Evolutionary conservation across 345 rosid species (phyloP).

Genomic region (Abelmoschus esculentus): DNA sequence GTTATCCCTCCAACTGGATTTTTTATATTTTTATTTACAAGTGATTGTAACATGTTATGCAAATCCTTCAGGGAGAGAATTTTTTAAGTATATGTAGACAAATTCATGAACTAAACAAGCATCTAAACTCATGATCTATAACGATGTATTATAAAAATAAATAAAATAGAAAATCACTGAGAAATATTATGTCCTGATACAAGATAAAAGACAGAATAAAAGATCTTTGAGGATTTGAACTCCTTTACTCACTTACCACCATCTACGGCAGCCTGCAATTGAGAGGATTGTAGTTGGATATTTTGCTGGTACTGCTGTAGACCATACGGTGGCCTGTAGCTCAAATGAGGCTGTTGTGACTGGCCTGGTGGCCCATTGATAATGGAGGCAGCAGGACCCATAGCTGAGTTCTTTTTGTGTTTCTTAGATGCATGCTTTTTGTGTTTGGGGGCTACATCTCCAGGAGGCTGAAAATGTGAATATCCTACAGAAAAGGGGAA

Average conservation of each 20-base stretch:
- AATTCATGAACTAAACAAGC: neutral
- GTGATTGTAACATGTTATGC: neutral
- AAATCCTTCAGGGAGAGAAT: neutral
- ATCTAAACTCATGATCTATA: neutral
- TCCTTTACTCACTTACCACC: neutral
- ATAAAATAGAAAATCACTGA: neutral
- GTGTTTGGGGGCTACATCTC: neutral
- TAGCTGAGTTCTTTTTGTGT: constrained; percentile 7
- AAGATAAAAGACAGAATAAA: neutral
- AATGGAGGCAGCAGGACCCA: neutral
- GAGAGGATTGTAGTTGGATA: constrained; percentile 4
- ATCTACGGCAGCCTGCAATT: constrained; percentile 13
- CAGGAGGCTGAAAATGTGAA: constrained; percentile 7
- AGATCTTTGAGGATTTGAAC: neutral
- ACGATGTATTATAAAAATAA: neutral
- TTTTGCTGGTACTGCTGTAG: constrained; percentile 12
- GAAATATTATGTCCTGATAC: neutral
- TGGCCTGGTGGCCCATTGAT: constrained; percentile 4
- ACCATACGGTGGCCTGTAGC: constrained; percentile 7
- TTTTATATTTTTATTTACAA: neutral
- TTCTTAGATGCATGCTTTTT: constrained; percentile 8
- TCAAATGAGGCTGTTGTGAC: constrained; percentile 13
- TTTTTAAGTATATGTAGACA: neutral
- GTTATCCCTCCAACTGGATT: neutral
- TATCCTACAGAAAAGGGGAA: constrained; percentile 10